Percentiles rank a stretch among this genome's conserved stretches.
Evolutionary conservation across 257 asterid species (phyloP).

Genomic region (Nicotiana undulata): DNA sequence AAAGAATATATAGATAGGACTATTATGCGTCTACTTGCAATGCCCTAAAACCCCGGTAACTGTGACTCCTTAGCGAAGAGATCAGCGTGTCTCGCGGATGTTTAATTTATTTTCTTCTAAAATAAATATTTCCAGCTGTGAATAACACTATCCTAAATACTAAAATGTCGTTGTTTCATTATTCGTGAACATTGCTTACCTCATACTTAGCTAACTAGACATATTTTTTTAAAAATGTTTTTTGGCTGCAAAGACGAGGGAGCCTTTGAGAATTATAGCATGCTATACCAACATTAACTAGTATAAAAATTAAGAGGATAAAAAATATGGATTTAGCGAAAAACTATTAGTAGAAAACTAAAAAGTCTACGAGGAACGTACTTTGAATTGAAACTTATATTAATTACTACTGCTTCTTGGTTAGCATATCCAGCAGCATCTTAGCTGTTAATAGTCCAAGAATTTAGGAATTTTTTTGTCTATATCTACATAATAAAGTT

Average conservation of each 20-base stretch:
- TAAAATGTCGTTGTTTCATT: background rate
- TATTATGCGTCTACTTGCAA: conserved; percentile 15
- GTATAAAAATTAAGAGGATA: background rate
- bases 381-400: background rate
- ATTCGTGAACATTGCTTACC: conserved; percentile 5
- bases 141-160: background rate
- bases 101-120: background rate
- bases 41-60: conserved; percentile 14
- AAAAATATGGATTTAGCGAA: too few relatives aligned
- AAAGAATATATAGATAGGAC: background rate
- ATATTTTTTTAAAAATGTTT: background rate
- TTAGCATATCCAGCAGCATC: background rate
- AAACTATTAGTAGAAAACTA: background rate
- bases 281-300: background rate
- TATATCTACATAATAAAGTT: background rate
- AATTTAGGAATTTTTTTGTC: background rate
- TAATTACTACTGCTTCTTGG: background rate
- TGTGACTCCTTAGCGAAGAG: background rate
- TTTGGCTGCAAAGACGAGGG: background rate
- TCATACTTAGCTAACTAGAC: background rate
- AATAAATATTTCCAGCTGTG: background rate
- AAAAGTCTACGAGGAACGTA: too few relatives aligned
- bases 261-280: background rate
- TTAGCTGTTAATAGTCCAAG: conserved; percentile 8
- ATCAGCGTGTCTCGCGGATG: conserved; percentile 21